Conservation (phyloP, 1,284 basidiomycete species). For the Wolfiporia cocos region DNA sequence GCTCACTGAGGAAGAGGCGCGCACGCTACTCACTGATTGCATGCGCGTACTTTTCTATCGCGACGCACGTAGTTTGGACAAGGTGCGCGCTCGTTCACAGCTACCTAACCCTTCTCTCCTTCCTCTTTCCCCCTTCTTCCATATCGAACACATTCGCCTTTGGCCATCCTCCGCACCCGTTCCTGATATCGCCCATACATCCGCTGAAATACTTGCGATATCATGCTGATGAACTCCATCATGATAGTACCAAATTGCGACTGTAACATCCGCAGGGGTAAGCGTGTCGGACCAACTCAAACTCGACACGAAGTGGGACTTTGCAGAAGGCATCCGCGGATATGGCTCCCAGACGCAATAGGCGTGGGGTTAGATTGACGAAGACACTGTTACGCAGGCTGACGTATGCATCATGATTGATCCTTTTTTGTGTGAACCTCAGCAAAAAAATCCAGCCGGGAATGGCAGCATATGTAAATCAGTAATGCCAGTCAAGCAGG, state of each 20-base stretch:
- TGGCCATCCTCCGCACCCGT: neutral
- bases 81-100: slow-evolving; percentile 48
- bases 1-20: slow-evolving; percentile 78
- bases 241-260: slow-evolving; percentile 95
- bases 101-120: neutral
- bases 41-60: slow-evolving; percentile 97
- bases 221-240: neutral
- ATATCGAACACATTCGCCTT: neutral
- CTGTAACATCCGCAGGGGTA: slow-evolving; percentile 75
- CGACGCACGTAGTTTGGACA: slow-evolving; percentile 94
- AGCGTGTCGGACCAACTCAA: slow-evolving; percentile 77
- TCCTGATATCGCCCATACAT: neutral
- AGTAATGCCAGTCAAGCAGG: too few species aligned
- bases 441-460: too few species aligned
- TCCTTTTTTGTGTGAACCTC: too few species aligned
- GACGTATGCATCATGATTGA: neutral
- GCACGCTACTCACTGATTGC: slow-evolving; percentile 76
- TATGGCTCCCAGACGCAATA: slow-evolving; percentile 75
- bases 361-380: neutral
- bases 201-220: neutral
- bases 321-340: slow-evolving; percentile 89
- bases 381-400: too few species aligned
- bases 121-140: neutral
- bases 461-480: too few species aligned
- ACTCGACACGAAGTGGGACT: slow-evolving; percentile 82